Evolutionary conservation across 371 early-diverging fungal species (phyloP), one percentile per base, ranked within the genome.

Genomic region (Rhizomucor miehei): DNA sequence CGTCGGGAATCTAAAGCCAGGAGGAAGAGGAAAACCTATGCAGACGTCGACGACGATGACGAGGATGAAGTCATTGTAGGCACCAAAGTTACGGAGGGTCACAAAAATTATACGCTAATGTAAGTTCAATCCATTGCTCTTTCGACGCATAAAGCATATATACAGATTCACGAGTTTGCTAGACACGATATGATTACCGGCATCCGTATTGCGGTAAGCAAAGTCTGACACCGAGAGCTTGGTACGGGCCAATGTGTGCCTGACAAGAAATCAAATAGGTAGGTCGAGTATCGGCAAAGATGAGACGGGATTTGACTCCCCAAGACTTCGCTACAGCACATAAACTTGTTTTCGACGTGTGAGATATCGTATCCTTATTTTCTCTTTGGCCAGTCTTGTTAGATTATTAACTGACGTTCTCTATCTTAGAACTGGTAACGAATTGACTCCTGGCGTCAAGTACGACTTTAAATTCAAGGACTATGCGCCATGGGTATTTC

Each of bases 401-500:
- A 8, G 12, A 12, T 44, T 0, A 11, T 13, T 16, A 11, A 8
- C n/a, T 16, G 10, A 2, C 1, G 12, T 36, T 36, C 11, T 21
- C 17, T 39, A 20, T 38, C 21, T 63, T 68, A 89, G 88, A 20
- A 89, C 89, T 10, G 96, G 95, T 13, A 91, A 94, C 64, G 96
- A 97, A 67, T 67, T 94, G 66, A 93, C 93, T n/a, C 92, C 97
- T 11, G 88, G 89, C 4, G 89, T 92, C 17, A 88, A 88, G 55
- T 97, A 97, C 71, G 97, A 98, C 58, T 98, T 97, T 72, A 96
- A 97, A 69, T 98, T 97, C 66, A 98, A 97, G 66, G 98, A 98
- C 67, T 97, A 97, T 67, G 92, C 95, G 6, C 97, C 96, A 6
- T 93, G 93, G 93, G 95, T 94, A n/a, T 98, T 98, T 64, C 85